Percentiles rank a stretch among this genome's conserved stretches.
Conservation (phyloP, 192 early-diverging fungal species). For the Coemansia sp. region DNA sequence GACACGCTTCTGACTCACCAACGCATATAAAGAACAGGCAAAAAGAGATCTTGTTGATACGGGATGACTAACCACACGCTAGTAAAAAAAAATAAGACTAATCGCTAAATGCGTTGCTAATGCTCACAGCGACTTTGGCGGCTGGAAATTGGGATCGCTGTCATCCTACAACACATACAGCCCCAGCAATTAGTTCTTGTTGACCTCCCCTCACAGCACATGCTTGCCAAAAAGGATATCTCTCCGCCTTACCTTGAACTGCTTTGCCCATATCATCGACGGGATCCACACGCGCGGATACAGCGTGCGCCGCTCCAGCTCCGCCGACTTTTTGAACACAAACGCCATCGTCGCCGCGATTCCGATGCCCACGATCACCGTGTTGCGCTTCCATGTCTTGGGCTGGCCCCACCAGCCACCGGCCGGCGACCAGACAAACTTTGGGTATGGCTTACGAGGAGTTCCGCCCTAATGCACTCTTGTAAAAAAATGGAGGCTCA, state of each 20-base stretch:
- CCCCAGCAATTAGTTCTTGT: neutral
- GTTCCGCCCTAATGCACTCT: conserved; percentile 51
- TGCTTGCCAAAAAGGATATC: too few species aligned
- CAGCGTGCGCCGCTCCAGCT: conserved; percentile 46
- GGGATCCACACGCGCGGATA: conserved; percentile 54
- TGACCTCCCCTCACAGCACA: neutral
- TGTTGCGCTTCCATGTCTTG: conserved; percentile 55
- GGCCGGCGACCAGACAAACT: conserved; percentile 50
- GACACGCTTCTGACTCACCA: too few species aligned
- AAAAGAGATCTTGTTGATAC: neutral
- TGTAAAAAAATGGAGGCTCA: neutral
- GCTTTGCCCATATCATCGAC: conserved; percentile 54
- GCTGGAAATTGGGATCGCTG: conserved; percentile 48
- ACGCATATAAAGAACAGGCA: too few species aligned
- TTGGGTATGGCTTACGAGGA: conserved; percentile 49
- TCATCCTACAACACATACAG: conserved; percentile 20
- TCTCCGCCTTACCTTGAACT: conserved; percentile 51
- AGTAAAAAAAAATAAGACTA: too few species aligned
- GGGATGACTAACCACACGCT: neutral
- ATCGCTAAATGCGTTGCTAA: too few species aligned
- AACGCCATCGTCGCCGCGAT: conserved; percentile 24
- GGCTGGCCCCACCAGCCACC: conserved; percentile 67
- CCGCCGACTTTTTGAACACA: conserved; percentile 60
- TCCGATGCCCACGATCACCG: conserved; percentile 30
- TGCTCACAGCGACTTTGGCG: conserved; percentile 47